Evolutionary conservation across 441 rosid genomes (phyloP).

Genomic region (Rhodomyrtus psidioides): DNA sequence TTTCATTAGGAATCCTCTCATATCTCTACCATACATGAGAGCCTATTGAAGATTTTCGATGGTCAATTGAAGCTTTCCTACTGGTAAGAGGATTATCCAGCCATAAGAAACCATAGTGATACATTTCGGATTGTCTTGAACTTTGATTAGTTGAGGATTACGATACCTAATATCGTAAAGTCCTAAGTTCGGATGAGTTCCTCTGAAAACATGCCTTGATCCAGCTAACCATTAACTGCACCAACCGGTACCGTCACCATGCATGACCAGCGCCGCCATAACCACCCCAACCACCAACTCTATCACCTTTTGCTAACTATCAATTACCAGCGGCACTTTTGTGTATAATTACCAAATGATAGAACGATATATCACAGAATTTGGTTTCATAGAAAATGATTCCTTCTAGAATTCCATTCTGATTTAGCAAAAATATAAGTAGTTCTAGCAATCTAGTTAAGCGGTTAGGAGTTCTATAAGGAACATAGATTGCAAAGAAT

Average conservation of each 20-base stretch:
- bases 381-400: not conserved
- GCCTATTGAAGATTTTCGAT: not conserved
- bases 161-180: not conserved
- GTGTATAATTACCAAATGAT: not conserved
- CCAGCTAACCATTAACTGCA: not conserved
- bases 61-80: not conserved
- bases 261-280: not conserved
- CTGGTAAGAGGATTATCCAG: not conserved
- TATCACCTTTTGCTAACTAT: not conserved
- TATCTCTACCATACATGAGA: not conserved
- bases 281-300: not conserved
- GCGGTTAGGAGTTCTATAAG: not conserved
- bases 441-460: not conserved
- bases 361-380: not conserved
- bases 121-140: not conserved
- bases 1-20: not conserved
- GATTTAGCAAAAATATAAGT: not conserved
- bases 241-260: not conserved
- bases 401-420: not conserved
- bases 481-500: too few relatives aligned
- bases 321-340: not conserved
- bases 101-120: not conserved
- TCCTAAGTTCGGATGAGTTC: not conserved
- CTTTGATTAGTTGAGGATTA: not conserved
- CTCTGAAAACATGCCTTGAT: not conserved